Evolutionary conservation across 495 filamentous ascomycete species (phyloP).

Genomic region (Neurospora cerealis): DNA sequence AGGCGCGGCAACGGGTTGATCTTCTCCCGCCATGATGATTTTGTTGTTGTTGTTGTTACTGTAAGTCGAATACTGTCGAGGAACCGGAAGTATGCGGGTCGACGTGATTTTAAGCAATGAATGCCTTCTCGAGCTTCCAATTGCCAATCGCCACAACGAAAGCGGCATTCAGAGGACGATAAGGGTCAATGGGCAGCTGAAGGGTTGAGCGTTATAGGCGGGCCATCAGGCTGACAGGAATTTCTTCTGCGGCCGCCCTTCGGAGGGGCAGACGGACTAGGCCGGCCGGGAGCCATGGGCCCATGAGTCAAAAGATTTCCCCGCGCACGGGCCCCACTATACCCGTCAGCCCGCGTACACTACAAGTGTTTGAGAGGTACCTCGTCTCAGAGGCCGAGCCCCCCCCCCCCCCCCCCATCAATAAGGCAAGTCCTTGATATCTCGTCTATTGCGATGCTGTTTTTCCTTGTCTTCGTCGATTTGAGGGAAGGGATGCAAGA

Average conservation of each 20-base stretch:
- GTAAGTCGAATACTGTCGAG: conserved; percentile 13
- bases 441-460: no score
- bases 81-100: conserved; percentile 7
- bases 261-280: neutral
- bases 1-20: conserved; percentile 4
- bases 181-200: conserved; percentile 13
- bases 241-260: neutral
- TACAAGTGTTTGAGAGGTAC: neutral
- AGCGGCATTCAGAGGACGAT: conserved; percentile 22
- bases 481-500: neutral
- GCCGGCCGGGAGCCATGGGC: neutral
- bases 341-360: neutral
- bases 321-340: neutral
- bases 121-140: conserved; percentile 14
- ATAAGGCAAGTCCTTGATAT: no score
- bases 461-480: neutral
- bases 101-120: conserved; percentile 14
- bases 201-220: neutral
- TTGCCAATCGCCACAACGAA: conserved; percentile 20
- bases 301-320: neutral
- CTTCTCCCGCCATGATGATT: conserved; percentile 15
- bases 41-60: neutral
- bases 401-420: neutral
- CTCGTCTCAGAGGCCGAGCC: neutral
- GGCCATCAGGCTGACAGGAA: neutral